These are phyloP conservation scores for Trifolium repens DNA, from an alignment of 306 rosid species.

Conservation along the genomic window DNA sequence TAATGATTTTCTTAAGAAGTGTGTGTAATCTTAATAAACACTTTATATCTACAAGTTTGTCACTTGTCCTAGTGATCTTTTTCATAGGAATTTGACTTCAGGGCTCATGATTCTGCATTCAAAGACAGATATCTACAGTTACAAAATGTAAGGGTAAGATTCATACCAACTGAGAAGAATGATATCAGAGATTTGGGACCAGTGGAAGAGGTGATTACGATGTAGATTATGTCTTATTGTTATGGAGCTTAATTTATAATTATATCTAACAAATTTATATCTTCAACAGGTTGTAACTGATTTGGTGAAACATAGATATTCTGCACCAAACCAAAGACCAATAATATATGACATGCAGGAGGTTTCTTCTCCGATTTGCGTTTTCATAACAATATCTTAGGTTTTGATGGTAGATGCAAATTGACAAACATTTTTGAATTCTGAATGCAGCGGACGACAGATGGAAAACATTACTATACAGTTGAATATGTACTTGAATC, in stretches of 20 bases:
- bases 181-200: slow-evolving; percentile 92
- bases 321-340: slow-evolving; percentile 88
- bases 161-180: slow-evolving; percentile 80
- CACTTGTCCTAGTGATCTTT: slow-evolving; percentile 23
- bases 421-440: slow-evolving; percentile 22
- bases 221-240: not conserved
- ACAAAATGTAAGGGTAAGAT: slow-evolving; percentile 92
- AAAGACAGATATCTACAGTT: slow-evolving; percentile 79
- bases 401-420: slow-evolving; percentile 2
- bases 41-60: not conserved
- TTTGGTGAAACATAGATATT: slow-evolving; percentile 74
- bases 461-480: slow-evolving; percentile 91
- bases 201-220: slow-evolving; percentile 70
- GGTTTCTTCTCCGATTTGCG: slow-evolving; percentile 49
- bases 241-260: slow-evolving; percentile 19
- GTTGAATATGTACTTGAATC: slow-evolving; percentile 77
- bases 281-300: slow-evolving; percentile 56
- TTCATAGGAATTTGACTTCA: slow-evolving; percentile 84
- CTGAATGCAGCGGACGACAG: slow-evolving; percentile 63
- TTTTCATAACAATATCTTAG: not conserved
- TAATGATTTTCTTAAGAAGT: no score
- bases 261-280: slow-evolving; percentile 14
- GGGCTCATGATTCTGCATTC: slow-evolving; percentile 97
- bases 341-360: slow-evolving; percentile 76
- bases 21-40: not conserved